Evolutionary conservation across 805 yeast genomes (phyloP).

Genomic region (Isabelozyma rhagii): DNA sequence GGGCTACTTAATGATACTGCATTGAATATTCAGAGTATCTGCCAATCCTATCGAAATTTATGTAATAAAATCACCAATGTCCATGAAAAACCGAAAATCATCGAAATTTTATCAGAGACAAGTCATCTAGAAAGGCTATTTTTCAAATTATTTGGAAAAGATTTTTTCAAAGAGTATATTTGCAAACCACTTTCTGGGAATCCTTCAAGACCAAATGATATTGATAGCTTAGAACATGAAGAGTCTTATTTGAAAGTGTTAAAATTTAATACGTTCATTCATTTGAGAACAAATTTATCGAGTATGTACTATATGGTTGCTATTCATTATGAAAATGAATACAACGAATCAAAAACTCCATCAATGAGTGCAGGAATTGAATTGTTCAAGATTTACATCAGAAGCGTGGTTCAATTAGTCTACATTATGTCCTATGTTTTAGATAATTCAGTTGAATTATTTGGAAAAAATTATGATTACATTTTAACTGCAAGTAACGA

Average conservation of each 20-base stretch:
- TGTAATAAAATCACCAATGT: constrained; percentile 24
- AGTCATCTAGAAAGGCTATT: constrained; percentile 34
- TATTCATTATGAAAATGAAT: constrained; percentile 36
- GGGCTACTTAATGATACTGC: constrained; percentile 10
- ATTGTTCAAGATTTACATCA: constrained; percentile 38
- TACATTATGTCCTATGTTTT: constrained; percentile 42
- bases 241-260: constrained; percentile 30
- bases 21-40: constrained; percentile 12
- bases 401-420: constrained; percentile 39
- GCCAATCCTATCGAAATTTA: constrained; percentile 27
- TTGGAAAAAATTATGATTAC: constrained; percentile 38
- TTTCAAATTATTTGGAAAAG: constrained; percentile 36
- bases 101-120: constrained; percentile 33
- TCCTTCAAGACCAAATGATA: constrained; percentile 10
- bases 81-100: constrained; percentile 26
- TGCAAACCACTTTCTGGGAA: constrained; percentile 21
- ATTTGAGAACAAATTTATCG: constrained; percentile 36
- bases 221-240: constrained; percentile 22
- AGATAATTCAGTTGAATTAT: constrained; percentile 39
- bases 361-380: constrained; percentile 40
- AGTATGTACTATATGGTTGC: constrained; percentile 40
- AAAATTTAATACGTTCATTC: constrained; percentile 32
- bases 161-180: constrained; percentile 37
- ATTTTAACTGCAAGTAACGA: constrained; percentile 35
- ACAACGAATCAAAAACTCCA: constrained; percentile 21